Conservation (phyloP, 2,329 filamentous ascomycete genomes). For the Ceratocystis albifundus region DNA sequence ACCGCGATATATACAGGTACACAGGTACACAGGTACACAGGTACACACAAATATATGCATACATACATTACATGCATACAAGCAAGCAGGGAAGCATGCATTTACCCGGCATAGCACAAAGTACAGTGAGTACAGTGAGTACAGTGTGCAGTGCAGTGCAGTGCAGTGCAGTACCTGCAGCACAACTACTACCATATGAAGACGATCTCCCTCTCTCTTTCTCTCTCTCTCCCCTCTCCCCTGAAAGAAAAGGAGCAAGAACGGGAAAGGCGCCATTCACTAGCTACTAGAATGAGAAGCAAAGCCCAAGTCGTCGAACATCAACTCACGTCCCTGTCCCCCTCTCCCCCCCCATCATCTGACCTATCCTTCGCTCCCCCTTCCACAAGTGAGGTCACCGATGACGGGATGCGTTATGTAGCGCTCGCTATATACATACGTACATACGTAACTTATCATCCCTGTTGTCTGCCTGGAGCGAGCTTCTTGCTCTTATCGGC, state of each 20-base stretch:
- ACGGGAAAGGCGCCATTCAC: background rate
- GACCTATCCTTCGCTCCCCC: background rate
- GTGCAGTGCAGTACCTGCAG: background rate
- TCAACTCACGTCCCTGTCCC: background rate
- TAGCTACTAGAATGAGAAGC: background rate
- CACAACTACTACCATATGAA: background rate
- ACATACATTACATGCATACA: background rate
- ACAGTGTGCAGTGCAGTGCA: background rate
- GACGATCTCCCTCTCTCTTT: background rate
- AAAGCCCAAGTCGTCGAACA: background rate
- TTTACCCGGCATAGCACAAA: background rate
- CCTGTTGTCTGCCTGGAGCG: background rate
- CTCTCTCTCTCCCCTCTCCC: too few species aligned
- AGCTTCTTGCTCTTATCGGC: background rate
- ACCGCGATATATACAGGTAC: too few species aligned
- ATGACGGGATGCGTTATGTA: background rate
- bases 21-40: background rate
- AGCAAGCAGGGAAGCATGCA: too few species aligned
- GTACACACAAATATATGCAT: background rate
- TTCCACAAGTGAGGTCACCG: background rate
- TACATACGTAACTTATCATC: background rate
- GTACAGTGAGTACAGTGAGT: too few species aligned
- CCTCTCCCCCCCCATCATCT: background rate
- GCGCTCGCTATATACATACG: background rate
- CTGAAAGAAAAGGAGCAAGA: background rate